Evolutionary conservation across 306 rosid species (phyloP).

Genomic region (Cercis canadensis): DNA sequence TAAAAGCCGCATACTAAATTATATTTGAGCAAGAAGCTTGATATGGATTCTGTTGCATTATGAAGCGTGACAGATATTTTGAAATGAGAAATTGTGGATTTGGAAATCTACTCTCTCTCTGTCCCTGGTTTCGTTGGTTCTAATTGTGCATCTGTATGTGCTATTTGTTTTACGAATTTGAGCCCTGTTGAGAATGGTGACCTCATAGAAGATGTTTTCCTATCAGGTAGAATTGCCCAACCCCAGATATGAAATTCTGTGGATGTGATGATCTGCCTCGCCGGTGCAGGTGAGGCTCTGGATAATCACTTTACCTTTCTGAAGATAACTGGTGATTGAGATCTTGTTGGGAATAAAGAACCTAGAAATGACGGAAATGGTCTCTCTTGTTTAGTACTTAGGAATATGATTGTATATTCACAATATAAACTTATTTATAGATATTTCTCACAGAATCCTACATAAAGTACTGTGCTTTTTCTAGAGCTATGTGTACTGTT

Average conservation of each 20-base stretch:
- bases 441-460: constrained; percentile 33
- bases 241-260: constrained; percentile 40
- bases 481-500: constrained; percentile 11
- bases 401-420: constrained; percentile 53
- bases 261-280: constrained; percentile 45
- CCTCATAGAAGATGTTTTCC: constrained; percentile 32
- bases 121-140: not conserved
- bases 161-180: not conserved
- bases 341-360: constrained; percentile 52
- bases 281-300: constrained; percentile 46
- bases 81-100: not conserved
- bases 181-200: not conserved
- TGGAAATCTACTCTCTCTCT: not conserved
- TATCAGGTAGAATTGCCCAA: constrained; percentile 55
- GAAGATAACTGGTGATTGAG: constrained; percentile 43
- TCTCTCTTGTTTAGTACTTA: constrained; percentile 39
- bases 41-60: not conserved
- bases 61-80: not conserved
- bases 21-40: not conserved
- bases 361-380: constrained; percentile 31
- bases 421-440: constrained; percentile 44
- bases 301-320: constrained; percentile 42
- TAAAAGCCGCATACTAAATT: not conserved
- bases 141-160: not conserved
- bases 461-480: constrained; percentile 28